A percentile compares a stretch with the other conserved stretches of the same genome.
Evolutionary conservation across 2,329 filamentous ascomycete genomes (phyloP).

Genomic region (Aspergillus pseudotamarii): DNA sequence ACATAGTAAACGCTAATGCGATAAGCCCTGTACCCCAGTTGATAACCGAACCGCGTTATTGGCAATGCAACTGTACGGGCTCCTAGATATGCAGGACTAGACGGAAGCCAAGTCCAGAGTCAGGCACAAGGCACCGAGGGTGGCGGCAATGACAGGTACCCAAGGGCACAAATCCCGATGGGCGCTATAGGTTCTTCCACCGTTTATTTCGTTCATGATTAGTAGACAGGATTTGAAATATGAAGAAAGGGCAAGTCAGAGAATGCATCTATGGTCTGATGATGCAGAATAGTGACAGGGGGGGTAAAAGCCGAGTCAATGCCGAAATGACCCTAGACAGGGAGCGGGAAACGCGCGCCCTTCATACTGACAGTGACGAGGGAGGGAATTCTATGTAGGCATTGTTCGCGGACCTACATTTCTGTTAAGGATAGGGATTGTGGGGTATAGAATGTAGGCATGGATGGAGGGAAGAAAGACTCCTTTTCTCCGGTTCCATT

Average conservation of each 20-base stretch:
- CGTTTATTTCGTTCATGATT: background rate
- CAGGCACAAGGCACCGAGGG: background rate
- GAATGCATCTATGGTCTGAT: conserved; percentile 5
- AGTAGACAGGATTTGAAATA: background rate
- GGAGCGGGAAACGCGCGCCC: background rate
- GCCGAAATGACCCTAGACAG: background rate
- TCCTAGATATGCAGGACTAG: background rate
- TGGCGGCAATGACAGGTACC: background rate
- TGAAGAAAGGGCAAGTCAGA: background rate
- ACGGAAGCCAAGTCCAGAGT: background rate
- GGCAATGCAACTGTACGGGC: too few species aligned
- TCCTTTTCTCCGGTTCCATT: background rate
- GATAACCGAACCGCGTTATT: background rate
- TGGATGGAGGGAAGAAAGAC: background rate
- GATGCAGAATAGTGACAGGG: conserved; percentile 1
- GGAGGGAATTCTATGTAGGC: background rate
- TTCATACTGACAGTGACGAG: background rate
- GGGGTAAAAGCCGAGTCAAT: background rate
- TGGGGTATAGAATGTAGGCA: background rate
- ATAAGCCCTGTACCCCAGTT: background rate
- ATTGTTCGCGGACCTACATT: background rate
- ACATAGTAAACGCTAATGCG: background rate
- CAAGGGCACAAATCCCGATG: background rate
- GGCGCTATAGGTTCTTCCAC: background rate
- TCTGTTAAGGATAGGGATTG: background rate